A percentile compares a stretch with the other conserved stretches of the same genome.
Evolutionary conservation across 2,329 filamentous ascomycete species (phyloP).

Genomic region (Epichloe bromicola): DNA sequence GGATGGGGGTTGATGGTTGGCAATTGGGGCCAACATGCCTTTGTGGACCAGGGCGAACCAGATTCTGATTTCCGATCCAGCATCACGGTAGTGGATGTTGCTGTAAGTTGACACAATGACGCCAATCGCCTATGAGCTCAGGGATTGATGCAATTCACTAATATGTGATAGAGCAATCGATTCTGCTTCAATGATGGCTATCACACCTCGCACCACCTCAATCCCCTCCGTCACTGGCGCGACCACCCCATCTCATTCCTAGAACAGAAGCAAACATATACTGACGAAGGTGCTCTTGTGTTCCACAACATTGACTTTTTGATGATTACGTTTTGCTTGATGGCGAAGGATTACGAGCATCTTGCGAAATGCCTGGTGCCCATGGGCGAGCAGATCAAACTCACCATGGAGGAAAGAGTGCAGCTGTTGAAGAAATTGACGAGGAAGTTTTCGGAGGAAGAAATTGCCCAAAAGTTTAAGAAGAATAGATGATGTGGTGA

Average conservation of each 20-base stretch:
- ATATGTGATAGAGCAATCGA: slow-evolving; percentile 51
- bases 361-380: slow-evolving; percentile 61
- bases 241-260: slow-evolving; percentile 66
- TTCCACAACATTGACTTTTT: slow-evolving; percentile 75
- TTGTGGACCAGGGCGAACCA: slow-evolving; percentile 62
- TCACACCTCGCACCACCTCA: slow-evolving; percentile 69
- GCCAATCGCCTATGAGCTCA: neutral
- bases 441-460: slow-evolving; percentile 49
- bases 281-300: slow-evolving; percentile 54
- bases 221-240: slow-evolving; percentile 68
- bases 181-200: slow-evolving; percentile 77
- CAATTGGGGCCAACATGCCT: slow-evolving; percentile 75
- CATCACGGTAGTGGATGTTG: slow-evolving; percentile 67
- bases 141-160: neutral
- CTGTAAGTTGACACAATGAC: slow-evolving; percentile 36
- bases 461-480: slow-evolving; percentile 45
- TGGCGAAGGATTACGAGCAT: slow-evolving; percentile 58
- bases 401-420: slow-evolving; percentile 51
- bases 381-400: slow-evolving; percentile 55
- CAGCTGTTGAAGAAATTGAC: slow-evolving; percentile 53
- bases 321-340: slow-evolving; percentile 55
- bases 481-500: neutral
- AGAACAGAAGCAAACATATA: slow-evolving; percentile 53
- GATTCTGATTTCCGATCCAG: slow-evolving; percentile 68
- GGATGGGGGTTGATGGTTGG: slow-evolving; percentile 67